Conservation (phyloP, 164 flowering plant species). For the Vitis labrusca region DNA sequence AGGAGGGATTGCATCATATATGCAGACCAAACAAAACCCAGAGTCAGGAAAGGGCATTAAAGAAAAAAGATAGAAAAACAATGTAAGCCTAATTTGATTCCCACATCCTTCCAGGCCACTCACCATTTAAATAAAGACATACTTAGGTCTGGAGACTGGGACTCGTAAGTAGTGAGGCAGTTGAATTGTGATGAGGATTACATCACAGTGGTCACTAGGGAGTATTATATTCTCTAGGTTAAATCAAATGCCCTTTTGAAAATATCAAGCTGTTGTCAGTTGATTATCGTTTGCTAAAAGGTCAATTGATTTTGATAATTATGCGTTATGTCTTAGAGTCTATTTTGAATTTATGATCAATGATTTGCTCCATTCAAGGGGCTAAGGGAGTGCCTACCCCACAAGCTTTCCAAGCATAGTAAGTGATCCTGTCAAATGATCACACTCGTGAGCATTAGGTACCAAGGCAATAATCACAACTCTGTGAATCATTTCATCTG, state of each 20-base stretch:
- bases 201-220: no score
- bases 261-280: not conserved
- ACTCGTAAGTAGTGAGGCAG: no score
- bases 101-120: conserved; percentile 2
- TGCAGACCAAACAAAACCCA: not conserved
- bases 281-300: conserved; percentile 14
- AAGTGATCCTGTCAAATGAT: conserved; percentile 8
- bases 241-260: no score
- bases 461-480: not conserved
- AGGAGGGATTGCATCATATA: not conserved
- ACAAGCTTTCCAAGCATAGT: conserved; percentile 7
- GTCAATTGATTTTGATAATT: conserved; percentile 20
- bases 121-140: not conserved
- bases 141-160: no score
- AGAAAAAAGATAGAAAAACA: not conserved
- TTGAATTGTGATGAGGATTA: no score
- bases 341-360: not conserved
- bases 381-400: conserved; percentile 2
- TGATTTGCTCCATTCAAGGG: conserved; percentile 1
- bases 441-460: not conserved
- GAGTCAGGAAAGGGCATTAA: not conserved
- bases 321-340: conserved; percentile 12
- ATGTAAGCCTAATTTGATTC: not conserved
- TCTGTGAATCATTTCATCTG: no score
- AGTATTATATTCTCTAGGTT: no score